A percentile compares a stretch with the other conserved stretches of the same genome.
phyloP scores from a whole-genome alignment of 78 protist species.

The Planoprotostelium fungivorum region DNA sequence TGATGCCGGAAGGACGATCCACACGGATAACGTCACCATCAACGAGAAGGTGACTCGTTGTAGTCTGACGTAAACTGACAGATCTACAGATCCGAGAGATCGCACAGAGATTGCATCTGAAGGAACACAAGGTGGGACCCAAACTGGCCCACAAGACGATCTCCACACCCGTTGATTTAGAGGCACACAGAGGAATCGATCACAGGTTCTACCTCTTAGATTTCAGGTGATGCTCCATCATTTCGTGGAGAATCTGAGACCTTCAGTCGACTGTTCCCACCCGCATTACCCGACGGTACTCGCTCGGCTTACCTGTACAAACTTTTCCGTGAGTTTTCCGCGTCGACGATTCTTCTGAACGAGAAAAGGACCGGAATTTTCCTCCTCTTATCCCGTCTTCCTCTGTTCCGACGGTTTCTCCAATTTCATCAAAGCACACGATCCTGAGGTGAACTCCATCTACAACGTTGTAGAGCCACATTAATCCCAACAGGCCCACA shows the following conservation, averaged over 20 bases:
- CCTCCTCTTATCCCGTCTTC: background rate
- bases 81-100: background rate
- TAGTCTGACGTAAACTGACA: background rate
- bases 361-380: background rate
- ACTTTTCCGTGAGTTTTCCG: background rate
- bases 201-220: slow-evolving; percentile 32
- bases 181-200: slow-evolving; percentile 25
- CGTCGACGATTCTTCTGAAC: background rate
- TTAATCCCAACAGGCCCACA: background rate
- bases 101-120: slow-evolving; percentile 23
- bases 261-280: background rate
- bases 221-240: slow-evolving; percentile 57
- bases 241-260: background rate
- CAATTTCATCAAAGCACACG: background rate
- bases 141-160: slow-evolving; percentile 16
- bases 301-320: background rate
- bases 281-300: background rate
- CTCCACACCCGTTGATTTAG: slow-evolving; percentile 51
- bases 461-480: background rate
- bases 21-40: slow-evolving; percentile 8
- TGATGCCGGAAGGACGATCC: slow-evolving; percentile 67
- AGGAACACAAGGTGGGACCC: slow-evolving; percentile 45
- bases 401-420: background rate
- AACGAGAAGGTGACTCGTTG: slow-evolving; percentile 43
- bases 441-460: background rate